A percentile compares a stretch with the other conserved stretches of the same genome.
These are phyloP conservation scores for Rugiboletus extremiorientalis DNA, from an alignment of 1,284 basidiomycete species.

Conservation along the genomic window DNA sequence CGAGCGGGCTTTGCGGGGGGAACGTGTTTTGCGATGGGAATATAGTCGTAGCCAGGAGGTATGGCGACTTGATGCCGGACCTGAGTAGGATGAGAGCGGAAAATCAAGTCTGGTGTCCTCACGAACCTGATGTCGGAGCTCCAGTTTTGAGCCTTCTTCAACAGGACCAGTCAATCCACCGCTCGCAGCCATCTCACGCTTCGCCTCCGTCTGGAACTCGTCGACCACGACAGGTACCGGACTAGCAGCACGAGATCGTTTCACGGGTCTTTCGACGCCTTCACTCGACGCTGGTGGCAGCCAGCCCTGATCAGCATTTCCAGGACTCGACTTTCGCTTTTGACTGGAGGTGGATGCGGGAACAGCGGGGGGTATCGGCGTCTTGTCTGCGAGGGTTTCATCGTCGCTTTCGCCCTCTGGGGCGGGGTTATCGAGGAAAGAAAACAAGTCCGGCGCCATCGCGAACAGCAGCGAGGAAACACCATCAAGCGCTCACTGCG, in stretches of 20 bases:
- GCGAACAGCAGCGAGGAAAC: background rate
- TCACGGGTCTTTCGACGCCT: conserved; percentile 18
- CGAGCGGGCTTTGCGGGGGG: conserved; percentile 89
- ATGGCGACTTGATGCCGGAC: conserved; percentile 95
- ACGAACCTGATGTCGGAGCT: conserved; percentile 76
- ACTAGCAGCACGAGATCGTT: conserved; percentile 37
- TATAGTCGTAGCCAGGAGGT: conserved; percentile 89
- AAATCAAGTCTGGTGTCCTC: background rate
- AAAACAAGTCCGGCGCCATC: conserved; percentile 31
- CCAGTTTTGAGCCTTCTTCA: conserved; percentile 66
- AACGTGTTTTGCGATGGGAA: conserved; percentile 91
- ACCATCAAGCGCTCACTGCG: background rate
- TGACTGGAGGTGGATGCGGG: conserved; percentile 4
- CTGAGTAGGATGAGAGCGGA: conserved; percentile 37
- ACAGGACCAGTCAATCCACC: conserved; percentile 75
- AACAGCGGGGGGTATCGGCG: background rate
- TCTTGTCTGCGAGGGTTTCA: conserved; percentile 11
- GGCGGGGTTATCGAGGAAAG: conserved; percentile 25
- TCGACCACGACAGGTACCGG: conserved; percentile 78
- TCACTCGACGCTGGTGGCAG: conserved; percentile 5
- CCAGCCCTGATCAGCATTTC: background rate
- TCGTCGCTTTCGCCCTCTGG: conserved; percentile 23
- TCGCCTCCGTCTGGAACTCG: conserved; percentile 88
- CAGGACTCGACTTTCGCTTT: conserved; percentile 26
- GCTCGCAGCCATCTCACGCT: conserved; percentile 83